Evolutionary conservation across 2,329 filamentous ascomycete genomes (phyloP).

Genomic region (Aspergillus thermomutatus): DNA sequence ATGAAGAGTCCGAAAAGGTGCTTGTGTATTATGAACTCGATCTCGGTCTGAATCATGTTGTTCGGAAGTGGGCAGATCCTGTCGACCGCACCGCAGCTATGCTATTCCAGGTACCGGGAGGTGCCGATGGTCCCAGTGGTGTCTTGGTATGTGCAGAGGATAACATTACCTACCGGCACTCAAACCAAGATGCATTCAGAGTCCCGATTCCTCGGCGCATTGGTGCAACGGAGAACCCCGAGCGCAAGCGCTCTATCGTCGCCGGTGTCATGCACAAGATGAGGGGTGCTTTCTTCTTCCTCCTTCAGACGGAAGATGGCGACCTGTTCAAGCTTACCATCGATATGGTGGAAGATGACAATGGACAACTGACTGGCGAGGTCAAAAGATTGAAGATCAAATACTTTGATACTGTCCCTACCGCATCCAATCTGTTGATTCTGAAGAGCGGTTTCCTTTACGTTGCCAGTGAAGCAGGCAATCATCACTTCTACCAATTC

Average conservation of each 20-base stretch:
- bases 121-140: slow-evolving; percentile 88
- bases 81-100: slow-evolving; percentile 87
- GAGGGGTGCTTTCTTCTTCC: slow-evolving; percentile 94
- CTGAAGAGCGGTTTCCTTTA: slow-evolving; percentile 95
- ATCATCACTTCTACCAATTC: slow-evolving; percentile 94
- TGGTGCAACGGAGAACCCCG: slow-evolving; percentile 86
- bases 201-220: slow-evolving; percentile 83
- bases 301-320: slow-evolving; percentile 95
- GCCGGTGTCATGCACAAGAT: slow-evolving; percentile 97
- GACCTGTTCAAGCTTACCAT: slow-evolving; percentile 96
- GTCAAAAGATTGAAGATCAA: slow-evolving; percentile 86
- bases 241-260: slow-evolving; percentile 81
- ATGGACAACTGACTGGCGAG: slow-evolving; percentile 74
- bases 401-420: slow-evolving; percentile 94
- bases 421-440: slow-evolving; percentile 84
- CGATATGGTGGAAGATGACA: slow-evolving; percentile 78
- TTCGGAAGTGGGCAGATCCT: slow-evolving; percentile 91
- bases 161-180: slow-evolving; percentile 94
- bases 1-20: slow-evolving; percentile 78
- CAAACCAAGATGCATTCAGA: slow-evolving; percentile 84
- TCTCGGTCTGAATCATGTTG: slow-evolving; percentile 92
- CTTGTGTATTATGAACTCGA: slow-evolving; percentile 98
- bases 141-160: slow-evolving; percentile 94
- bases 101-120: slow-evolving; percentile 92
- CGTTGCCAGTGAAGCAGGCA: slow-evolving; percentile 85